Conservation (phyloP, 345 rosid species). For the Salix suchowensis region DNA sequence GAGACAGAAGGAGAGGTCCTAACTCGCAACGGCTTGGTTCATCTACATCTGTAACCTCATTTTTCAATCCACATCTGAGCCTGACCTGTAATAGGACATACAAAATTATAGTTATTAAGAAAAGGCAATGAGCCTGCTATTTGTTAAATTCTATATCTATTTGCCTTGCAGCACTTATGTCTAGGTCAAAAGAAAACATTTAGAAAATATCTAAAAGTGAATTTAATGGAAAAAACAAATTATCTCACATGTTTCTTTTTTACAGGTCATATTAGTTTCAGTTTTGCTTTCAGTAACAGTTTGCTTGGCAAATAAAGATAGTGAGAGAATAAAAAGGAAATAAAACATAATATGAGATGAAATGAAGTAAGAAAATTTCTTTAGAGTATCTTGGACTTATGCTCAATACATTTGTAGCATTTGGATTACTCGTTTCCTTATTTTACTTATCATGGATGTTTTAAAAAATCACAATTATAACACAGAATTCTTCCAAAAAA, state of each 20-base stretch:
- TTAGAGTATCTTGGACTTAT: not conserved
- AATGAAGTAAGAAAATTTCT: not conserved
- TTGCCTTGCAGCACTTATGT: not conserved
- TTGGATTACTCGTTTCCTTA: not conserved
- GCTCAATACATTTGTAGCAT: not conserved
- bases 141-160: not conserved
- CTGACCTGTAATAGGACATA: constrained; percentile 44
- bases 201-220: not conserved
- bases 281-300: not conserved
- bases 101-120: constrained; percentile 6
- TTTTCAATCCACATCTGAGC: constrained; percentile 80
- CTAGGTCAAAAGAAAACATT: not conserved
- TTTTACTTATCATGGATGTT: not conserved
- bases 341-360: not conserved
- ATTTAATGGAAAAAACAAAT: not conserved
- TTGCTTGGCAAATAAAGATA: not conserved
- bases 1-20: constrained; percentile 12
- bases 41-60: constrained; percentile 74
- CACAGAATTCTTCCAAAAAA: not conserved
- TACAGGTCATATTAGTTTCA: not conserved
- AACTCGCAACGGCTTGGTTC: constrained; percentile 99
- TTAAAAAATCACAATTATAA: not conserved
- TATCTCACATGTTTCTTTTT: not conserved
- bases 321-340: not conserved
- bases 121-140: not conserved